phyloP scores from a whole-genome alignment of 768 basidiomycete genomes.

The Mycena galericulata region DNA sequence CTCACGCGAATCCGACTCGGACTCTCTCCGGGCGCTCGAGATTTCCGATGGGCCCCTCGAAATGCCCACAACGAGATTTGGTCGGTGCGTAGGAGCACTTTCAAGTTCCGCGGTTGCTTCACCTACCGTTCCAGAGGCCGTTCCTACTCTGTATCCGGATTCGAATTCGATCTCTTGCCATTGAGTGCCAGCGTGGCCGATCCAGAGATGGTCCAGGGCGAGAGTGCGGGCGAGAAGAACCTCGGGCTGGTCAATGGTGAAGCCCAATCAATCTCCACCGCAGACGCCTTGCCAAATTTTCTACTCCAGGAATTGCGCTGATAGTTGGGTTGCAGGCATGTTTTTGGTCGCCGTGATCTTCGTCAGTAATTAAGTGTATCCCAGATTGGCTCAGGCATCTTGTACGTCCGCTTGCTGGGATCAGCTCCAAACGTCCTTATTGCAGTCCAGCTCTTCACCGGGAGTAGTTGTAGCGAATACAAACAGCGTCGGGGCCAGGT shows the following conservation, averaged over 20 bases:
- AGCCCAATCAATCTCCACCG: neutral
- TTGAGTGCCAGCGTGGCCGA: slow-evolving; percentile 83
- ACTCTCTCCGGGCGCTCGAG: slow-evolving; percentile 85
- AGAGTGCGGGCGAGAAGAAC: slow-evolving; percentile 70
- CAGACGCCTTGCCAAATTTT: neutral
- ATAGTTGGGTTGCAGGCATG: slow-evolving; percentile 84
- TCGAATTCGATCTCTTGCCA: slow-evolving; percentile 87
- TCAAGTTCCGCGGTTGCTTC: neutral
- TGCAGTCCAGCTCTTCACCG: slow-evolving; percentile 78
- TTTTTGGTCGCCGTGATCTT: neutral
- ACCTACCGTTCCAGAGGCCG: slow-evolving; percentile 50
- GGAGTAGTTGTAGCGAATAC: slow-evolving; percentile 93
- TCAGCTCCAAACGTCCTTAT: neutral
- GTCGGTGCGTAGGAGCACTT: slow-evolving; percentile 46
- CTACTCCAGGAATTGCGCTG: slow-evolving; percentile 78
- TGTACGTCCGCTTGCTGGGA: slow-evolving; percentile 60
- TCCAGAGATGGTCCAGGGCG: slow-evolving; percentile 62
- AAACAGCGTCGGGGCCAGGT: slow-evolving; percentile 82
- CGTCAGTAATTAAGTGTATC: neutral
- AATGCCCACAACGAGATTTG: slow-evolving; percentile 44
- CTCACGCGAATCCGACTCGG: slow-evolving; percentile 69
- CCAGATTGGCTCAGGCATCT: slow-evolving; percentile 93
- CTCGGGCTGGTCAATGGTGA: slow-evolving; percentile 83
- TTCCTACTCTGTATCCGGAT: slow-evolving; percentile 79
- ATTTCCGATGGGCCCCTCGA: slow-evolving; percentile 70